phyloP scores from a whole-genome alignment of 306 rosid genomes.

The Parietaria judaica region DNA sequence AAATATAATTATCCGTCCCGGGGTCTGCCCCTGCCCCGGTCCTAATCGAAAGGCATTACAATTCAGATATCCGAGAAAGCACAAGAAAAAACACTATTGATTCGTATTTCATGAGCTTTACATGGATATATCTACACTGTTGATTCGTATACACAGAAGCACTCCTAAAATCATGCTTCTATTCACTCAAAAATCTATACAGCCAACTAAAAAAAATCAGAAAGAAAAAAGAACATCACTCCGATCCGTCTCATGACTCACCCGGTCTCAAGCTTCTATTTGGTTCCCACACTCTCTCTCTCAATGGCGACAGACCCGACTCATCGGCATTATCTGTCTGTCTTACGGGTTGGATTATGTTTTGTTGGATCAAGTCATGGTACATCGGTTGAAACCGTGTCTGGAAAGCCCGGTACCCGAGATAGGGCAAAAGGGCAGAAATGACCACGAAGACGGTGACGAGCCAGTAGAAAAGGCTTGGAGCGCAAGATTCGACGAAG shows the following conservation, averaged over 20 bases:
- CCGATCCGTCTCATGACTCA: constrained; percentile 23
- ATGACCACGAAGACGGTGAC: constrained; percentile 54
- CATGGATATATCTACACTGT: too few species aligned
- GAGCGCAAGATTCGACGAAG: constrained; percentile 66
- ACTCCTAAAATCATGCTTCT: constrained; percentile 3
- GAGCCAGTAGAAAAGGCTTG: constrained; percentile 61
- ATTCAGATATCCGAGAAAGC: too few species aligned
- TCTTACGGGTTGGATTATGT: constrained; percentile 16
- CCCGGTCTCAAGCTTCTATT: constrained; percentile 46
- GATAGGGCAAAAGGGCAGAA: constrained; percentile 60
- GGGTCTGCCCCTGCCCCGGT: too few species aligned
- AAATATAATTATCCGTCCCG: too few species aligned
- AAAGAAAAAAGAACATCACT: constrained; percentile 9
- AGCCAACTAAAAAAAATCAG: neutral
- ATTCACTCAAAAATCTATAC: constrained; percentile 13
- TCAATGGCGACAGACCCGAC: constrained; percentile 22
- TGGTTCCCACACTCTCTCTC: constrained; percentile 34
- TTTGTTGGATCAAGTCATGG: constrained; percentile 68
- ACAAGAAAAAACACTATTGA: too few species aligned
- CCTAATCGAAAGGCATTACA: too few species aligned
- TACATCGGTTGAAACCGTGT: constrained; percentile 67
- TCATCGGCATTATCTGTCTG: constrained; percentile 22
- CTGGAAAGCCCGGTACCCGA: constrained; percentile 63
- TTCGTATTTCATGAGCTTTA: too few species aligned
- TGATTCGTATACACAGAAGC: neutral